Conservation (phyloP, 2,329 filamentous ascomycete species). For the Arachnopeziza araneosa region DNA sequence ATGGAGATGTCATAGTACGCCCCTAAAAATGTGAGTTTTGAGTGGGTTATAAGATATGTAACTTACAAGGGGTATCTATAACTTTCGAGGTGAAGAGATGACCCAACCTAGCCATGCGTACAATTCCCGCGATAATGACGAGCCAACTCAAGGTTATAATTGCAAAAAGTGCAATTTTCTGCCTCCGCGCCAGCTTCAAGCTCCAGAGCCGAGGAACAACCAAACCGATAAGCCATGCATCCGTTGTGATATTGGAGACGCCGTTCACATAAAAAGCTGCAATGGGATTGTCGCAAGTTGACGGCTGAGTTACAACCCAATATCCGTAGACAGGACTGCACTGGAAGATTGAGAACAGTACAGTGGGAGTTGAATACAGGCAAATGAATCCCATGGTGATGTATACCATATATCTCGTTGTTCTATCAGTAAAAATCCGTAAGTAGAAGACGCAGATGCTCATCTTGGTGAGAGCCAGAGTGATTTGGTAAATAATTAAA, state of each 20-base stretch:
- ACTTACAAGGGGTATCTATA: neutral
- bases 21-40: conserved; percentile 3
- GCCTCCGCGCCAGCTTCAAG: conserved; percentile 10
- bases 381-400: conserved; percentile 6
- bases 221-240: neutral
- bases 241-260: neutral
- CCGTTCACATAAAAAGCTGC: neutral
- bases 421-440: conserved; percentile 8
- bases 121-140: conserved; percentile 12
- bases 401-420: conserved; percentile 2
- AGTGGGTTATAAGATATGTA: neutral
- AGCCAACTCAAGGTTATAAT: conserved; percentile 14
- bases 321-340: conserved; percentile 1
- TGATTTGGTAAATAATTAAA: conserved; percentile 6
- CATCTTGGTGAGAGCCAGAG: conserved; percentile 9
- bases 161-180: conserved; percentile 13
- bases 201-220: neutral
- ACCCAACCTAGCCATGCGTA: conserved; percentile 1
- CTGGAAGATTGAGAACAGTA: conserved; percentile 8
- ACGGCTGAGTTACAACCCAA: neutral
- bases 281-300: neutral
- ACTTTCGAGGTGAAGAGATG: neutral
- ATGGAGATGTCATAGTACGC: conserved; percentile 13
- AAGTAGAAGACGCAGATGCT: conserved; percentile 8
- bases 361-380: conserved; percentile 5